Percentiles rank a stretch among this genome's conserved stretches.
Evolutionary conservation across 179 eudicot genomes (phyloP).

Genomic region (Vitellaria paradoxa): DNA sequence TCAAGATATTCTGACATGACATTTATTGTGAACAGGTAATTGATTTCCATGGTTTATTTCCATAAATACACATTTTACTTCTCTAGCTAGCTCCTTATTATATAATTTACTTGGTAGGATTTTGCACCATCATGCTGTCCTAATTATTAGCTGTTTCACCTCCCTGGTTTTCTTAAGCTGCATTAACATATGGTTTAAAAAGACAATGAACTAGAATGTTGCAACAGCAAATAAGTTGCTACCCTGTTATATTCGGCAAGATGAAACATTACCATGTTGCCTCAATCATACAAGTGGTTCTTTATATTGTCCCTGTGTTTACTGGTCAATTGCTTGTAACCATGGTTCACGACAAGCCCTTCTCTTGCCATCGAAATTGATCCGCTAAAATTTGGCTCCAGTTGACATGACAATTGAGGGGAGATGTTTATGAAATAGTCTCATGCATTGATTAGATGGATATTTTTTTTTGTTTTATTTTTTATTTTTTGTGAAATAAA

Average conservation of each 20-base stretch:
- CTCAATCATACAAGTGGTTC: background rate
- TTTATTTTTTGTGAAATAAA: too few relatives aligned
- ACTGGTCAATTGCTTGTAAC: background rate
- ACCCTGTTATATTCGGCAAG: background rate
- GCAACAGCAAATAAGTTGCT: background rate
- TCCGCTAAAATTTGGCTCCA: background rate
- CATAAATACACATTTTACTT: background rate
- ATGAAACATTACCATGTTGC: constrained; percentile 1
- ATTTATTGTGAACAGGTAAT: background rate
- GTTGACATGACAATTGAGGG: background rate
- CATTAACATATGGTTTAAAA: background rate
- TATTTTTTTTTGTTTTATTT: background rate
- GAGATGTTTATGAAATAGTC: background rate
- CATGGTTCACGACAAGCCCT: background rate
- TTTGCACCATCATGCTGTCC: background rate
- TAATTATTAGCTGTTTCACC: background rate
- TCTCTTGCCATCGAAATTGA: background rate
- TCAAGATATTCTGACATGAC: background rate
- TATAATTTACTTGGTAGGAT: constrained; percentile 4
- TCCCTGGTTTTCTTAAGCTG: background rate
- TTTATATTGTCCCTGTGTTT: background rate
- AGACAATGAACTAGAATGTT: background rate
- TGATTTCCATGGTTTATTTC: background rate
- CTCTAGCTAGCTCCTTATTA: background rate
- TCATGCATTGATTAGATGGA: background rate